Percentiles rank a stretch among this genome's conserved stretches.
Conservation (phyloP, 768 basidiomycete species). For the Leccinum barrowsii region DNA sequence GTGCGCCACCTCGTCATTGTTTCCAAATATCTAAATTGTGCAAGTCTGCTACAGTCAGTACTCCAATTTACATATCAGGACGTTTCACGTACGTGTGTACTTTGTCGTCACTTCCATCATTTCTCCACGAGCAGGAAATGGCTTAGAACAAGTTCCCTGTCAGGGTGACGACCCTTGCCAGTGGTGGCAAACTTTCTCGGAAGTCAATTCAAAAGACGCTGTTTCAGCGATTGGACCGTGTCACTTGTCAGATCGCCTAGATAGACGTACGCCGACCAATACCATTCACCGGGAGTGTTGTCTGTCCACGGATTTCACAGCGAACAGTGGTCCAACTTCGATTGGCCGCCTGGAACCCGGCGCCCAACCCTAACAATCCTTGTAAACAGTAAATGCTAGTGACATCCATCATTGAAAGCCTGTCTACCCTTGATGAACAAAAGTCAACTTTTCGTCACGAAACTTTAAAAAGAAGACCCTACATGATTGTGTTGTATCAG, state of each 20-base stretch:
- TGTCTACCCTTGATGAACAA: background rate
- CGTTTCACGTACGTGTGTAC: background rate
- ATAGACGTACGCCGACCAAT: background rate
- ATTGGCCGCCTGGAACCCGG: background rate
- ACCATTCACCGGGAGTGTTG: background rate
- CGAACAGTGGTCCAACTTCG: background rate
- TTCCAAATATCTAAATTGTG: background rate
- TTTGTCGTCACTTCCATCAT: background rate
- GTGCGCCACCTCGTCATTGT: background rate
- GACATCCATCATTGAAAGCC: background rate
- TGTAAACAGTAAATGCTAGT: background rate
- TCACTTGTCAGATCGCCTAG: background rate
- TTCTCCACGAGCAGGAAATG: background rate
- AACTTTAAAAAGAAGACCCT: background rate
- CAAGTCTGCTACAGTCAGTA: background rate
- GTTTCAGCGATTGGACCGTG: background rate
- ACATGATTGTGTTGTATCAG: background rate
- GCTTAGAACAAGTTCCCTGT: background rate
- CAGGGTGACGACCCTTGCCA: background rate
- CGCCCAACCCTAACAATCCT: background rate
- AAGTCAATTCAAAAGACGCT: background rate
- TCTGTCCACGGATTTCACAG: background rate
- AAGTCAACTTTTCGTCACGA: background rate
- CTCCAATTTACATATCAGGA: background rate
- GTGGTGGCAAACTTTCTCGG: background rate